Base-by-base conservation (phyloP, 148 eudicot species). In the Talinum fruticosum region DNA sequence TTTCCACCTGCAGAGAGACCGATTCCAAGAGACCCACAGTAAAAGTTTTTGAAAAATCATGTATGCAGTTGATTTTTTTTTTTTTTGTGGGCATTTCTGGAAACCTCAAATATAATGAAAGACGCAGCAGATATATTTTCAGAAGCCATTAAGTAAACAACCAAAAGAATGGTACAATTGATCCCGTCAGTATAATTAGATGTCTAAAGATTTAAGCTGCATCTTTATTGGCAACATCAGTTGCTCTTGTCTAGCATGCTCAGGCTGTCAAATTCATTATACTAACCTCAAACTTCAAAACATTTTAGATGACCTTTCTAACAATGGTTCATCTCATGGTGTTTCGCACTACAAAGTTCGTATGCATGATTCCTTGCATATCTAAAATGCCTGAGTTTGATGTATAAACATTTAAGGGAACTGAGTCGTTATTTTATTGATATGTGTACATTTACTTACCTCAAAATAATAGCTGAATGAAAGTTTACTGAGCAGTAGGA, bases 401-500 rank as follows among this genome's bases (percentile, higher is more conserved):
- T 15, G 59, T 29, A 21, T 57, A 61, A 59, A 21, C 28, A 19
- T 78, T 79, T 24, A 32, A 35, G 36, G 41, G 76, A 62, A 12
- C 23, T 29, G 23, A 47, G 24, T 10, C n/a, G 28, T 30, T 18
- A 8, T 70, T 13, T 75, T 49, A 47, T 66, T 38, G 10, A 79
- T 24, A 36, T 59, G 32, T 26, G 10, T 6, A 44, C 15, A 72
- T 21, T 33, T 73, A 44, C 86, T 82, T 74, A 96, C 97, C 93
- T 93, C 97, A 80, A 93, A 91, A 75, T 84, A 86, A 84, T 96
- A 96, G 91, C 99, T 96, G 82, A 96, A 93, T 54, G 92, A 82
- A 72, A 96, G 90, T 83, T 96, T 96, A 89, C 94, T 90, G 79
- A 93, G 79, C 77, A 96, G 82, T 79, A 96, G 83, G 69, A 96